Evolutionary conservation across 2,329 filamentous ascomycete species (phyloP).

Genomic region (Diaporthe eres): DNA sequence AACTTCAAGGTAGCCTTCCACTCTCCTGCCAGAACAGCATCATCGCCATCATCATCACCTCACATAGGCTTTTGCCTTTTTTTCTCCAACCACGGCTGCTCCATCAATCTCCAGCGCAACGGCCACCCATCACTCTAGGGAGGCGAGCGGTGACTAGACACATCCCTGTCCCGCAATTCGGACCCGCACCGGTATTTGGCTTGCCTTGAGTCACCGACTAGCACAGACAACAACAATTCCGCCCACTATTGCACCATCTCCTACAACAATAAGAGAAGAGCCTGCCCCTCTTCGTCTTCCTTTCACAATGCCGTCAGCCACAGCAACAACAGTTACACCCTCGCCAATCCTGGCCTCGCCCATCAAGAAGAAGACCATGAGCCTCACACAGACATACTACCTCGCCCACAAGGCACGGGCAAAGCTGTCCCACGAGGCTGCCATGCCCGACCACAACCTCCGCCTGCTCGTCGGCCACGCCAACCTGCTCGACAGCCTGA

Average conservation of each 20-base stretch:
- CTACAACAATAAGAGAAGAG: slow-evolving; percentile 42
- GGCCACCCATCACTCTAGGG: slow-evolving; percentile 4
- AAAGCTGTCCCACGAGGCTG: slow-evolving; percentile 95
- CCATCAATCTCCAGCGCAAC: slow-evolving; percentile 1
- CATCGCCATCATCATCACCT: slow-evolving; percentile 15
- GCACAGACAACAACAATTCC: slow-evolving; percentile 36
- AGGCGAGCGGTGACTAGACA: slow-evolving; percentile 37
- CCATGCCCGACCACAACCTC: slow-evolving; percentile 92
- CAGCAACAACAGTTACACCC: slow-evolving; percentile 39
- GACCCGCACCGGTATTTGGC: slow-evolving; percentile 39
- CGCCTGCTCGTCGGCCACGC: slow-evolving; percentile 96
- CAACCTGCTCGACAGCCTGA: slow-evolving; percentile 96
- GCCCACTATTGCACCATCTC: slow-evolving; percentile 50
- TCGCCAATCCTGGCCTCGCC: slow-evolving; percentile 54
- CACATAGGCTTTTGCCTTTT: slow-evolving; percentile 24
- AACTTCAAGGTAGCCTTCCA: not conserved
- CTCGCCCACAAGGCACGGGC: slow-evolving; percentile 95
- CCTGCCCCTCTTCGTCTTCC: slow-evolving; percentile 14
- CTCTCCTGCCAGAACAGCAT: slow-evolving; percentile 7
- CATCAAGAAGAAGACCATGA: slow-evolving; percentile 86
- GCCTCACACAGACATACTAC: slow-evolving; percentile 98
- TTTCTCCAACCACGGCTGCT: slow-evolving; percentile 8
- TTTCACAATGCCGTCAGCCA: slow-evolving; percentile 54
- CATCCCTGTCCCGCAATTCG: slow-evolving; percentile 39
- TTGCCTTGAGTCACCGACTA: slow-evolving; percentile 41